Evolutionary conservation across 2,329 filamentous ascomycete genomes (phyloP), one percentile per base, ranked within the genome.

Genomic region (Penicillium psychrosexuale): DNA sequence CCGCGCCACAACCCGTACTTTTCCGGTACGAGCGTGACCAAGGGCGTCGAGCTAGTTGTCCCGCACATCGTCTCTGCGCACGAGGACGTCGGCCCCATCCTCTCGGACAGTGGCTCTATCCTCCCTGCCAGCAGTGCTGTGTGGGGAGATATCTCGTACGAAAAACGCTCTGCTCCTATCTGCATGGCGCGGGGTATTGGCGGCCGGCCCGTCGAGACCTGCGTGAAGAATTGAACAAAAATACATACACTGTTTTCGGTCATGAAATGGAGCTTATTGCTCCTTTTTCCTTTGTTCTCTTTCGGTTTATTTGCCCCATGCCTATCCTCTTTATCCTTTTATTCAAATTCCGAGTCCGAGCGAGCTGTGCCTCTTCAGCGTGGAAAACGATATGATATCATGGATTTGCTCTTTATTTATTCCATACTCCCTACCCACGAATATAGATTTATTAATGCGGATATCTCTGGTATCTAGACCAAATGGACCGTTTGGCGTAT

Each of bases 1-100:
- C 72, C 75, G 5, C 70, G 74, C 8, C 71, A 72, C 60, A 75
- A 76, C 52, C 71, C 73, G 17, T 69, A 66, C 48, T 75, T 72
- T 59, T 68, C 69, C 12, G 63, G 64, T 45, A 64, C 66, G 6
- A 66, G 62, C 31, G 62, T 61, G 27, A 61, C 61, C 28, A 73
- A 73, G 59, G 70, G 73, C 11, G 65, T 75, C 8, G 72, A 75
- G 30, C 64, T 77, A 22, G 74, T 77, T 12, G 69, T 75, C 13
- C 75, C 75, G 24, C 74, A 75, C 40, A 60, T 75, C n/a, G 49
- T 51, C 3, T 55, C 57, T 11, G 57, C 51, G 6, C 56, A 54
- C 24, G 61, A 64, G 19, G 52, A 47, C 19, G 57, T 46, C 30
- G 53, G 59, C 4, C 51, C 58, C 5, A 47, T 63, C 13, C 45